Percentiles rank a stretch among this genome's conserved stretches.
phyloP scores from a whole-genome alignment of 2,329 filamentous ascomycete genomes.

The Ceratocystis huliohia region DNA sequence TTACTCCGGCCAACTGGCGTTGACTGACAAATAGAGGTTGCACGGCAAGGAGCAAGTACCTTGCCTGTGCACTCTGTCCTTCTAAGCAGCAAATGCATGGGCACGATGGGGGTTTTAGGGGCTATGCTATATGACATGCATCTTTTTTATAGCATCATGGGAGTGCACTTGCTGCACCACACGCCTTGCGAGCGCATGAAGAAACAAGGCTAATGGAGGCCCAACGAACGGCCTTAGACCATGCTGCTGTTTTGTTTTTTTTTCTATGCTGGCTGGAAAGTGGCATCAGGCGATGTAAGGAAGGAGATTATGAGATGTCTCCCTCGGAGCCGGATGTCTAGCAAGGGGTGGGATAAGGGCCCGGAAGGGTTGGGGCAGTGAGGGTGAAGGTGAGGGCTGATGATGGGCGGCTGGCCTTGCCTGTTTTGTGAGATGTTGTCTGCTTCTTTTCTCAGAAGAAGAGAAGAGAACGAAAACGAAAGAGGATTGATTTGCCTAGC shows the following conservation, averaged over 20 bases:
- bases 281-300: background rate
- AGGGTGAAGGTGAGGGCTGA: background rate
- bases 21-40: constrained; percentile 1
- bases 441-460: background rate
- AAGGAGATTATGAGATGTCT: background rate
- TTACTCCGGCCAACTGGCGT: background rate
- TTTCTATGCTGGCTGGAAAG: background rate
- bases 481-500: background rate
- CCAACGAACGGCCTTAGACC: background rate
- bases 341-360: background rate
- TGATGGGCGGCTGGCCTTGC: constrained; percentile 4
- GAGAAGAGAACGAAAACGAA: background rate
- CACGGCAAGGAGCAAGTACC: constrained; percentile 6
- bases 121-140: constrained; percentile 5
- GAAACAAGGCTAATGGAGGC: background rate
- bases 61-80: background rate
- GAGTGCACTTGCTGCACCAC: background rate
- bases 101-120: background rate
- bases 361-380: background rate
- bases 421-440: background rate
- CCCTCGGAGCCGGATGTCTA: background rate
- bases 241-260: background rate
- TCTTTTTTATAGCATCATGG: constrained; percentile 3
- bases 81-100: background rate
- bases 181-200: background rate